These are phyloP conservation scores for Pulveroboletus sp. DNA, from an alignment of 768 basidiomycete species.

Conservation along the genomic window DNA sequence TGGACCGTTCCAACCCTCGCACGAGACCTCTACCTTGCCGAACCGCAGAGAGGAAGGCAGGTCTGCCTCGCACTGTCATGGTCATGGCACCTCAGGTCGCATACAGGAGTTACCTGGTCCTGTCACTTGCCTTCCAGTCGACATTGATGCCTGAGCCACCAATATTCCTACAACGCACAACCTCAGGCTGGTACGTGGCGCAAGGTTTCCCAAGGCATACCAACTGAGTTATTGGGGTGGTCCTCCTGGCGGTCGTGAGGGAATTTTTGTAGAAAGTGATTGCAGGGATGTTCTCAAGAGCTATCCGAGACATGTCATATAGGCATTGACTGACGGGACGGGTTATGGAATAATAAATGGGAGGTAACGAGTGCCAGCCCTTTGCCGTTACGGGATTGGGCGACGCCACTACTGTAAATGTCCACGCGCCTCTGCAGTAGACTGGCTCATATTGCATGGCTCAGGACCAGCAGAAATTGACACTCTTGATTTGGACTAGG, in stretches of 20 bases:
- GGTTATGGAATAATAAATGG: neutral
- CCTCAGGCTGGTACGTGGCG: constrained; percentile 71
- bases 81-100: constrained; percentile 4
- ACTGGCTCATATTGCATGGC: too few species aligned
- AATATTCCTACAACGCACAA: constrained; percentile 76
- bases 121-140: constrained; percentile 77
- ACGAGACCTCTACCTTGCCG: constrained; percentile 80
- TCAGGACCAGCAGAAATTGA: too few species aligned
- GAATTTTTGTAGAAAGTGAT: constrained; percentile 74
- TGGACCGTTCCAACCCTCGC: constrained; percentile 84
- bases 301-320: constrained; percentile 57
- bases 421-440: too few species aligned
- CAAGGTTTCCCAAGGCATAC: constrained; percentile 79
- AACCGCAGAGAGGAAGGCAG: constrained; percentile 78
- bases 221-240: constrained; percentile 69
- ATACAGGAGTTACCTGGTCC: neutral
- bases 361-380: neutral
- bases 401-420: too few species aligned
- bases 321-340: neutral
- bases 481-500: too few species aligned
- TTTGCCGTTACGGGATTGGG: neutral
- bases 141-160: constrained; percentile 76
- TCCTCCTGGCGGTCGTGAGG: constrained; percentile 62
- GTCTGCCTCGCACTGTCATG: constrained; percentile 80
- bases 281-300: constrained; percentile 66